Evolutionary conservation across 768 basidiomycete species (phyloP).

Genomic region (Tulasnella sp.): DNA sequence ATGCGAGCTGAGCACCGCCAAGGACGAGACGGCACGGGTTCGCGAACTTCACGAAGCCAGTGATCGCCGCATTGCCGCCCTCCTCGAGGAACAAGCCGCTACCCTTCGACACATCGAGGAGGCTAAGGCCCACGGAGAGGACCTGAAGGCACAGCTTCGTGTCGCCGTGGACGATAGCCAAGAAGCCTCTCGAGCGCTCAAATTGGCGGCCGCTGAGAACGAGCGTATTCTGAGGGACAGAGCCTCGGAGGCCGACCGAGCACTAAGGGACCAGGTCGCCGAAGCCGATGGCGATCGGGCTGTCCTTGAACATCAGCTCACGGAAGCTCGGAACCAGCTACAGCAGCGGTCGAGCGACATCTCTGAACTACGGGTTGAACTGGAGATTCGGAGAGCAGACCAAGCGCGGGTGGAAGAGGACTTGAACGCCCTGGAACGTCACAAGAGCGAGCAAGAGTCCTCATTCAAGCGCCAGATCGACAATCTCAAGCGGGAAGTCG

Average conservation of each 20-base stretch:
- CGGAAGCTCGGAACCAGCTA: slow-evolving; percentile 51
- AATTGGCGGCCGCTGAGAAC: slow-evolving; percentile 62
- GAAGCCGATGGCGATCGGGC: slow-evolving; percentile 93
- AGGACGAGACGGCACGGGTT: slow-evolving; percentile 33
- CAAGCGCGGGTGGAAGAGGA: slow-evolving; percentile 61
- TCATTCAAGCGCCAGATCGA: neutral
- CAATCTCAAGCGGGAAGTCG: slow-evolving; percentile 40
- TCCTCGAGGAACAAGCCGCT: slow-evolving; percentile 67
- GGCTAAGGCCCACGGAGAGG: slow-evolving; percentile 50
- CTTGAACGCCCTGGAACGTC: slow-evolving; percentile 35
- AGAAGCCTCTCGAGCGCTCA: slow-evolving; percentile 54
- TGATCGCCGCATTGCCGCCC: slow-evolving; percentile 12
- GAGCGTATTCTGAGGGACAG: slow-evolving; percentile 63
- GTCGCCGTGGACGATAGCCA: slow-evolving; percentile 60
- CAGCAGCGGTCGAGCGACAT: slow-evolving; percentile 51
- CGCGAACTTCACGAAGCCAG: neutral
- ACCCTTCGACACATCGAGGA: slow-evolving; percentile 62
- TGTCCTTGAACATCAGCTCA: slow-evolving; percentile 80
- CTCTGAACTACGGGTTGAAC: slow-evolving; percentile 47
- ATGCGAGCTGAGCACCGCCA: slow-evolving; percentile 50
- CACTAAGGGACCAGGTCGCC: slow-evolving; percentile 76
- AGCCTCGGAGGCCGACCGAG: slow-evolving; percentile 49
- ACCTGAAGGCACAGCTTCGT: slow-evolving; percentile 64
- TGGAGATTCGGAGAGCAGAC: slow-evolving; percentile 57
- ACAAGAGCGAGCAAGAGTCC: neutral